Percentiles rank a stretch among this genome's conserved stretches.
Conservation (phyloP, 192 early-diverging fungal genomes). For the Umbelopsis isabellina region DNA sequence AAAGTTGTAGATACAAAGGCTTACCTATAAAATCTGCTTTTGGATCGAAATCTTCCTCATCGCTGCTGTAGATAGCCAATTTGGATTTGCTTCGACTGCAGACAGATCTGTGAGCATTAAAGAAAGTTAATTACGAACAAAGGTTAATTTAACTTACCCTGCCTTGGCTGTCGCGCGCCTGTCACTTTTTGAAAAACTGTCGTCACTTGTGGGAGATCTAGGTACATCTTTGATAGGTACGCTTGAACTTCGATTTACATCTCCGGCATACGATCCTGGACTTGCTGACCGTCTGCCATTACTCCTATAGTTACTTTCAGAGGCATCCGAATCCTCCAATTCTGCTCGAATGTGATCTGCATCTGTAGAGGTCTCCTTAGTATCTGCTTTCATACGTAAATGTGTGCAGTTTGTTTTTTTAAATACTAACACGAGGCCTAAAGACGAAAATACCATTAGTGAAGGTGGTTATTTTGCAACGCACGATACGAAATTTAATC, state of each 20-base stretch:
- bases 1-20: not conserved
- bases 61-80: conserved; percentile 16
- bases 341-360: conserved; percentile 16
- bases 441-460: not conserved
- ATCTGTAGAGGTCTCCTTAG: not conserved
- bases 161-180: not conserved
- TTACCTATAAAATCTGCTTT: conserved; percentile 11
- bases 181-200: not conserved
- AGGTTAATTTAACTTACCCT: not conserved
- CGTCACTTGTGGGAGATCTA: conserved; percentile 11
- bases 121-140: not conserved
- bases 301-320: conserved; percentile 1
- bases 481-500: not conserved
- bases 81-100: conserved; percentile 19
- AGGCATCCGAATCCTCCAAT: conserved; percentile 17
- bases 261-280: not conserved
- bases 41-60: not conserved
- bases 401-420: not conserved
- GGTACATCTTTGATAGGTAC: conserved; percentile 11
- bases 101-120: no score
- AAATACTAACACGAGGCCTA: conserved; percentile 9
- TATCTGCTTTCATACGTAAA: no score
- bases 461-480: not conserved
- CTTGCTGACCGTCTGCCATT: conserved; percentile 1
- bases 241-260: conserved; percentile 12